Base-by-base conservation (phyloP, 2,329 filamentous ascomycete species). In the Beauveria medogensis region DNA sequence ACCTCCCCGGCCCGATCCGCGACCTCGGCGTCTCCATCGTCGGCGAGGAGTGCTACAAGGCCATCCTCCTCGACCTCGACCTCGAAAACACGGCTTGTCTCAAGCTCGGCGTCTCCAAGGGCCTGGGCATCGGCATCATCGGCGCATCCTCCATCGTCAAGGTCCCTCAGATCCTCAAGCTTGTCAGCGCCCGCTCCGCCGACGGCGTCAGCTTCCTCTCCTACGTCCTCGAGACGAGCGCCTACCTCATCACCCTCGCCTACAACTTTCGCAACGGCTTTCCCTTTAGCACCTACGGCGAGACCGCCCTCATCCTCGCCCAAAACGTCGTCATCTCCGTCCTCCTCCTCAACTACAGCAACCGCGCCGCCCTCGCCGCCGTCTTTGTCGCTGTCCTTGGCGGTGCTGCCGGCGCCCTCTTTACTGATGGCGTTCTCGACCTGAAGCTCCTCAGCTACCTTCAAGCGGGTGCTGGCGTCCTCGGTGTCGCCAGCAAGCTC, bases 241-340 rank as follows among this genome's bases (percentile, higher is more conserved):
- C 88, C 62, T 93, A 95, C 77, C 82, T 97, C 69, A 95, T 97
- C 75, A 89, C 87, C 5, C 84, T 99, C 66, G 90, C 91, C 57
- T 99, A 99, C 80, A 96, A 96, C 74, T 81, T 90, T 66, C 91
- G 94, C 71, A 91, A 92, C 70, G 87, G 86, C 26, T 97, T 96
- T 68, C 93, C 94, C 3, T 97, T 99, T 77, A 95, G 89, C 81
- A 99, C 94, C 12, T 99, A 90, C 73, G 94, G 94, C 74, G 94
- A 99, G 82, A 93, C 91, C 30, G 92, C 90, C 43, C 80, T 97
- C 70, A 97, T 99, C 68, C 83, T 94, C 55, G 86, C 88, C 62
- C 94, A 99, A 79, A 96, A 99, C 75, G 84, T 97, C 48, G 84
- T 92, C 63, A 96, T 99, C 72, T 87, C 88, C 5, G 84, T 92